Percentiles rank a stretch among this genome's conserved stretches.
phyloP scores from a whole-genome alignment of 441 rosid species.

The Pelargonium cotyledonis region DNA sequence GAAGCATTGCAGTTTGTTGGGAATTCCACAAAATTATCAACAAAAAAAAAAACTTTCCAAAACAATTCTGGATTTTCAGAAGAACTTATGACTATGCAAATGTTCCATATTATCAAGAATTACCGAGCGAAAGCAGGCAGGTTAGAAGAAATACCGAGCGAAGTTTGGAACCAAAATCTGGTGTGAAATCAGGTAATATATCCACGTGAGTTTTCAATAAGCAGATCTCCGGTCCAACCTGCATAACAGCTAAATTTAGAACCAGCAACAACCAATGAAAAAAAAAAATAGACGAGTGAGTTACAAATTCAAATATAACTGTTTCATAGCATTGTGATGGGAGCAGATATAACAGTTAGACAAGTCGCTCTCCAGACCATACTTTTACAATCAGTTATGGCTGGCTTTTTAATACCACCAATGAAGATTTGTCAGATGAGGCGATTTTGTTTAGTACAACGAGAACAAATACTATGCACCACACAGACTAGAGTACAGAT shows the following conservation, averaged over 20 bases:
- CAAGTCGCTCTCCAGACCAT: too few species aligned
- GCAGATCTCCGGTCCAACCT: constrained; percentile 96
- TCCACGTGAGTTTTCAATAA: constrained; percentile 91
- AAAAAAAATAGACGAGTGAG: too few species aligned
- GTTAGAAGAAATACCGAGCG: constrained; percentile 47
- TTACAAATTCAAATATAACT: too few species aligned
- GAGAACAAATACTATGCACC: background rate
- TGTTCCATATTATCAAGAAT: too few species aligned
- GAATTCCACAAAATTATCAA: too few species aligned
- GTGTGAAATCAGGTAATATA: constrained; percentile 50
- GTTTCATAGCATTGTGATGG: too few species aligned
- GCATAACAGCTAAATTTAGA: constrained; percentile 21
- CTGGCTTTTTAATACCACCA: background rate
- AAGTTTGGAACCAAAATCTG: constrained; percentile 79
- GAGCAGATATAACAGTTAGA: too few species aligned
- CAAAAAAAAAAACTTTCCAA: too few species aligned
- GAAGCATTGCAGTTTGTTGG: too few species aligned
- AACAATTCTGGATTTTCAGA: too few species aligned
- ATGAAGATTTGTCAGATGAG: background rate
- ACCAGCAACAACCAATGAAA: too few species aligned
- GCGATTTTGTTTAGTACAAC: background rate
- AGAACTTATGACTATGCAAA: too few species aligned
- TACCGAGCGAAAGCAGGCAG: background rate
- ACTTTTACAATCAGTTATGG: background rate
- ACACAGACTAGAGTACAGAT: background rate